A percentile compares a stretch with the other conserved stretches of the same genome.
phyloP scores from a whole-genome alignment of 176 grass and related monocot genomes.

The Oryza coarctata region DNA sequence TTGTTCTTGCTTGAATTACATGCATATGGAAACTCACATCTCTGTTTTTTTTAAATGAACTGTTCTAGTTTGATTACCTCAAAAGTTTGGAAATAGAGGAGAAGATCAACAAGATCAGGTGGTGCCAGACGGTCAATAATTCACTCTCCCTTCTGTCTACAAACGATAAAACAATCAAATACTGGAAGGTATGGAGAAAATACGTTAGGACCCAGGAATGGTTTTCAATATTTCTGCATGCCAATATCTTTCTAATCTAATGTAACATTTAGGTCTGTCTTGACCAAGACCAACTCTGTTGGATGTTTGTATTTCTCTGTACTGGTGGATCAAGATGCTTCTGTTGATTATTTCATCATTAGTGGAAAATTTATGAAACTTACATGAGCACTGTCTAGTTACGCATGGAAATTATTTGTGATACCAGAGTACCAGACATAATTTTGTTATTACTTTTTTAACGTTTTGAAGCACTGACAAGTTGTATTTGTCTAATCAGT shows the following conservation, averaged over 20 bases:
- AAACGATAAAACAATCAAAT: slow-evolving; percentile 95
- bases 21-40: slow-evolving; percentile 16
- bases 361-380: neutral
- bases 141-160: slow-evolving; percentile 76
- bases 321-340: neutral
- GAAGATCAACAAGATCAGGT: slow-evolving; percentile 91
- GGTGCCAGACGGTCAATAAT: slow-evolving; percentile 73
- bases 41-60: slow-evolving; percentile 16
- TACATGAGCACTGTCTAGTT: neutral
- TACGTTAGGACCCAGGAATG: neutral
- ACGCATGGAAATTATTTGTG: neutral
- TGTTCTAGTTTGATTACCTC: slow-evolving; percentile 86
- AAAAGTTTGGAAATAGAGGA: slow-evolving; percentile 99
- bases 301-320: neutral
- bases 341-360: neutral
- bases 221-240: slow-evolving; percentile 9
- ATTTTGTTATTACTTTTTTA: neutral
- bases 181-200: slow-evolving; percentile 72
- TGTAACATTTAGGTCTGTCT: neutral
- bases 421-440: neutral
- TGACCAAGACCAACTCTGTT: neutral
- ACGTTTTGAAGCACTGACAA: neutral
- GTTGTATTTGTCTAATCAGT: slow-evolving; percentile 7
- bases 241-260: slow-evolving; percentile 5
- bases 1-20: slow-evolving; percentile 22